Conservation (phyloP, 2,329 filamentous ascomycete genomes). For the Alternaria metachromatica region DNA sequence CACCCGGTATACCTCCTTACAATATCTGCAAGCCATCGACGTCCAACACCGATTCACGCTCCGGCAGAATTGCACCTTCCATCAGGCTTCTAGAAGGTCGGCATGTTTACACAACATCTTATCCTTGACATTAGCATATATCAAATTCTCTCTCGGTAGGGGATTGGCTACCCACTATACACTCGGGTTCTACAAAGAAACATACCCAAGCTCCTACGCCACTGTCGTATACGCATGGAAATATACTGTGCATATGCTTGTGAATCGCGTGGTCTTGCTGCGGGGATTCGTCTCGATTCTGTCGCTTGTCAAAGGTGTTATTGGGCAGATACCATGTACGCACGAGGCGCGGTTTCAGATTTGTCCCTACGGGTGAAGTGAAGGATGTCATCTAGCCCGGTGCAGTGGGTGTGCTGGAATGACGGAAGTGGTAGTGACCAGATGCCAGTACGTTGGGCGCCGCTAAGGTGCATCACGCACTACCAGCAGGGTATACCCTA, state of each 20-base stretch:
- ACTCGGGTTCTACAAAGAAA: background rate
- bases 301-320: background rate
- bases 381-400: background rate
- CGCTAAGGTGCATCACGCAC: background rate
- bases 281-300: background rate
- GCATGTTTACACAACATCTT: background rate
- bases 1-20: background rate
- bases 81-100: background rate
- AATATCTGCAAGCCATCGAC: background rate
- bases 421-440: background rate
- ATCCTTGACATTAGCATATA: background rate
- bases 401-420: background rate
- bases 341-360: background rate
- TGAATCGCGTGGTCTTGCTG: background rate
- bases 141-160: background rate
- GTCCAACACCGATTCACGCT: background rate
- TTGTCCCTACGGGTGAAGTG: background rate
- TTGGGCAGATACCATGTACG: background rate
- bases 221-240: background rate
- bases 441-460: background rate
- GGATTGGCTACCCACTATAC: background rate
- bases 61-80: background rate
- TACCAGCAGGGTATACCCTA: background rate
- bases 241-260: background rate
- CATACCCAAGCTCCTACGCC: background rate